These are phyloP conservation scores for Apiotrichum akiyoshidainum DNA, from an alignment of 1,284 basidiomycete genomes.

Conservation along the genomic window DNA sequence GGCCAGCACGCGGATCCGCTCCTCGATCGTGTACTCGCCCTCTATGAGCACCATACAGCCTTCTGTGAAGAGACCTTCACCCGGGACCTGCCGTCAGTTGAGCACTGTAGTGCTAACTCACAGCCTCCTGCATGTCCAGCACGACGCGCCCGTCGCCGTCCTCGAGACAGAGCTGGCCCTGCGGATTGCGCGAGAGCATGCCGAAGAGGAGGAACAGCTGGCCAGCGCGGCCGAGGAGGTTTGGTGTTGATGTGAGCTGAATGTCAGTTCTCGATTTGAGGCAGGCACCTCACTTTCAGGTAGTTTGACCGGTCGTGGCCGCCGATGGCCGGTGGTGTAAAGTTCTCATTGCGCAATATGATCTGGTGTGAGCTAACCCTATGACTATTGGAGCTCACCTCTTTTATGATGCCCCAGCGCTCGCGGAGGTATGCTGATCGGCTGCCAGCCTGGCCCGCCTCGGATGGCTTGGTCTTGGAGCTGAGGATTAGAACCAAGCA, in stretches of 20 bases:
- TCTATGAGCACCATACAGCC: conserved; percentile 93
- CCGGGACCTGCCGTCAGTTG: conserved; percentile 66
- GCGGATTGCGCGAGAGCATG: conserved; percentile 83
- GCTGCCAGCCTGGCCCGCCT: conserved; percentile 75
- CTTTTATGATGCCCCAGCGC: conserved; percentile 79
- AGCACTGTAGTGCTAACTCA: conserved; percentile 50
- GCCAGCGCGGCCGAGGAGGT: conserved; percentile 85
- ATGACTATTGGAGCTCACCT: conserved; percentile 51
- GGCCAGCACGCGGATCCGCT: conserved; percentile 80
- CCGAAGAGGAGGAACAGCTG: conserved; percentile 91
- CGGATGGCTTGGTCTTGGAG: conserved; percentile 56
- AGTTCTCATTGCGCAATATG: conserved; percentile 88
- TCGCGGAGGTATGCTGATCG: conserved; percentile 73
- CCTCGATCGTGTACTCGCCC: conserved; percentile 92
- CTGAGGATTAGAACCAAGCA: conserved; percentile 36
- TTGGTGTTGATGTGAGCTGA: conserved; percentile 91
- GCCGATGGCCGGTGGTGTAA: conserved; percentile 86
- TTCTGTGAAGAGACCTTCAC: conserved; percentile 95
- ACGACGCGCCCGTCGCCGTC: conserved; percentile 89
- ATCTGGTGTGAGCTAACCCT: conserved; percentile 43
- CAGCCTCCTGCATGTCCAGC: conserved; percentile 82
- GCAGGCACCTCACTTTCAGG: conserved; percentile 63
- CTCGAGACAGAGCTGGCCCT: conserved; percentile 85
- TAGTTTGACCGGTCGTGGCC: conserved; percentile 78
- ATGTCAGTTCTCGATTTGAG: not conserved